Evolutionary conservation across 441 rosid genomes (phyloP).

Genomic region (Gossypium lobatum): DNA sequence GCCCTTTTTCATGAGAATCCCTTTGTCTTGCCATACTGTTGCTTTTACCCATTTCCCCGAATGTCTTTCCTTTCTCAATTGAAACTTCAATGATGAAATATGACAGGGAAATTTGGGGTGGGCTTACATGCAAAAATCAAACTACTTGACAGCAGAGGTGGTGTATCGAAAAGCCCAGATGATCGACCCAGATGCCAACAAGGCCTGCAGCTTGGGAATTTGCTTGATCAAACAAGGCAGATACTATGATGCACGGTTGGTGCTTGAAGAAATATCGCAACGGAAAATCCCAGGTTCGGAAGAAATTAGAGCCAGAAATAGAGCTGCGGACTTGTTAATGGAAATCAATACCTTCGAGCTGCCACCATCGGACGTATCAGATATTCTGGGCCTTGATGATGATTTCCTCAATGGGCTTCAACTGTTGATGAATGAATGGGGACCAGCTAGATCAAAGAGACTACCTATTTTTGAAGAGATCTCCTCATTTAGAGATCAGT

Average conservation of each 20-base stretch:
- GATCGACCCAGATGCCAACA: slow-evolving; percentile 65
- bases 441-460: slow-evolving; percentile 58
- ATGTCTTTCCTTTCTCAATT: neutral
- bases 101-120: slow-evolving; percentile 89
- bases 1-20: neutral
- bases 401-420: slow-evolving; percentile 64
- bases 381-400: slow-evolving; percentile 34
- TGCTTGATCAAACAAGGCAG: slow-evolving; percentile 67
- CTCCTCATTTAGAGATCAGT: slow-evolving; percentile 57
- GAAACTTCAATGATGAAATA: neutral
- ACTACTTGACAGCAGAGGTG: slow-evolving; percentile 72
- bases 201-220: slow-evolving; percentile 61
- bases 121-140: slow-evolving; percentile 91
- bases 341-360: slow-evolving; percentile 41
- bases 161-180: slow-evolving; percentile 78
- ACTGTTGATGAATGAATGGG: slow-evolving; percentile 35
- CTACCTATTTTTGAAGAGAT: slow-evolving; percentile 83
- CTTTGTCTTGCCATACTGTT: neutral
- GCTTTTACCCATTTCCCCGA: too few relatives aligned
- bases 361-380: slow-evolving; percentile 17
- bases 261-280: slow-evolving; percentile 32
- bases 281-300: slow-evolving; percentile 46
- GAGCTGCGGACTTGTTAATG: slow-evolving; percentile 58
- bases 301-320: slow-evolving; percentile 43
- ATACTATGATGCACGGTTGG: slow-evolving; percentile 42